Evolutionary conservation across 2,329 filamentous ascomycete species (phyloP).

Genomic region (Colletotrichum euphorbiae): DNA sequence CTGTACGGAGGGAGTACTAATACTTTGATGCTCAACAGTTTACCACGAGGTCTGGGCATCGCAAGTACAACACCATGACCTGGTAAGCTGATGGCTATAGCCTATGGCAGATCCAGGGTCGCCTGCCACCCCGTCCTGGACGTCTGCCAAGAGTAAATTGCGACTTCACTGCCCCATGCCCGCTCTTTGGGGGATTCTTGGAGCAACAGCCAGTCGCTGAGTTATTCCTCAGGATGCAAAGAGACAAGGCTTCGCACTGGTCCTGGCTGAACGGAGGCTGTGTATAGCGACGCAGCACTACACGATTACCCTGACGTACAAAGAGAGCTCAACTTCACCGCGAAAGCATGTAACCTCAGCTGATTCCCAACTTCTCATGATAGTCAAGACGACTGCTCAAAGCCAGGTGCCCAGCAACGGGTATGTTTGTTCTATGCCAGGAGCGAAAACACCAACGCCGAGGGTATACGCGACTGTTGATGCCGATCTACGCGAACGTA

Average conservation of each 20-base stretch:
- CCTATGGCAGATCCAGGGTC: not conserved
- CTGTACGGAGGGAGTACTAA: not conserved
- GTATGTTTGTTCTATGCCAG: conserved; percentile 40
- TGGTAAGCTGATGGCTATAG: not conserved
- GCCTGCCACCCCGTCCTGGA: not conserved
- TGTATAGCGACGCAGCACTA: too few species aligned
- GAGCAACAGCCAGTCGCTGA: not conserved
- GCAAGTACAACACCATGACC: not conserved
- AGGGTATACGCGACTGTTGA: conserved; percentile 21
- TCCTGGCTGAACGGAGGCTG: too few species aligned
- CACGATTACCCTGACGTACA: not conserved
- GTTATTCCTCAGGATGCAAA: not conserved
- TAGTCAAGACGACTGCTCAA: conserved; percentile 42
- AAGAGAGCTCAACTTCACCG: not conserved
- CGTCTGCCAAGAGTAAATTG: not conserved
- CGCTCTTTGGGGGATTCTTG: too few species aligned
- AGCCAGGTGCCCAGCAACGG: conserved; percentile 42
- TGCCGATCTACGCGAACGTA: conserved; percentile 40
- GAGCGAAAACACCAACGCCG: conserved; percentile 39
- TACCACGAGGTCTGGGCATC: not conserved
- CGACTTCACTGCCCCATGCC: not conserved
- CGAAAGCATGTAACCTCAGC: conserved; percentile 39
- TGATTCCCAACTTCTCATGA: conserved; percentile 42
- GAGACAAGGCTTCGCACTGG: too few species aligned
- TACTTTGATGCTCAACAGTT: not conserved